Evolutionary conservation across 2,329 filamentous ascomycete species (phyloP), one percentile per base, ranked within the genome.

Genomic region (Arthrobotrys conoides): DNA sequence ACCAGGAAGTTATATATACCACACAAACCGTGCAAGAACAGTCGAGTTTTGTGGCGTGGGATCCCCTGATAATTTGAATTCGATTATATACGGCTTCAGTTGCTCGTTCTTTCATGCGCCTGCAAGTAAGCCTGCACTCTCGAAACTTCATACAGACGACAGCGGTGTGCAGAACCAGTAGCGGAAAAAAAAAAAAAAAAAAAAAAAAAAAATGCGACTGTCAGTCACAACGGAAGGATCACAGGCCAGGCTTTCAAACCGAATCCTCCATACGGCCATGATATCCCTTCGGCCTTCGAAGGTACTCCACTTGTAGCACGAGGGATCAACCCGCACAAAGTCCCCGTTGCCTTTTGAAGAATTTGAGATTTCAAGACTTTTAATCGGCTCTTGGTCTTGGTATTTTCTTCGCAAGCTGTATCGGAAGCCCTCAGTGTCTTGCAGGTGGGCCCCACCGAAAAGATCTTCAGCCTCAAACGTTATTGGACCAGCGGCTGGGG

Each of bases 391-490:
- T 65, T 65, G 41, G 61, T 14, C 41, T 46, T 71, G 51, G 49
- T 66, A 44, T 63, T 75, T 30, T 6, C 44, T 68, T 63, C 36
- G 36, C 63, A 53, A n/a, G 46, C 20, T n/a, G 18, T 44, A 20
- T 65, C 61, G 46, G 68, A 41, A 65, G 49, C 48, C 20, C 5
- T 61, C 36, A 24, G n/a, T 65, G 69, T 71, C 63, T 49, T 64
- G 33, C 27, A 30, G 27, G 27, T n/a, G 48, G 24, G 20, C 36
- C 61, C 61, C 36, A 63, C 61, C 44, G n/a, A n/a, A 46, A 59
- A 53, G 71, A 68, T 75, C 53, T 75, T 75, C 71, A 75, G 71
- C 71, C 71, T 75, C 71, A 64, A 65, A 75, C 71, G 71, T 75
- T 75, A 75, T 73, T 73, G 71, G 71, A 38, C 51, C 36, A 27